These are phyloP conservation scores for Ophiostoma piceae DNA, from an alignment of 2,329 filamentous ascomycete genomes.

Conservation along the genomic window DNA sequence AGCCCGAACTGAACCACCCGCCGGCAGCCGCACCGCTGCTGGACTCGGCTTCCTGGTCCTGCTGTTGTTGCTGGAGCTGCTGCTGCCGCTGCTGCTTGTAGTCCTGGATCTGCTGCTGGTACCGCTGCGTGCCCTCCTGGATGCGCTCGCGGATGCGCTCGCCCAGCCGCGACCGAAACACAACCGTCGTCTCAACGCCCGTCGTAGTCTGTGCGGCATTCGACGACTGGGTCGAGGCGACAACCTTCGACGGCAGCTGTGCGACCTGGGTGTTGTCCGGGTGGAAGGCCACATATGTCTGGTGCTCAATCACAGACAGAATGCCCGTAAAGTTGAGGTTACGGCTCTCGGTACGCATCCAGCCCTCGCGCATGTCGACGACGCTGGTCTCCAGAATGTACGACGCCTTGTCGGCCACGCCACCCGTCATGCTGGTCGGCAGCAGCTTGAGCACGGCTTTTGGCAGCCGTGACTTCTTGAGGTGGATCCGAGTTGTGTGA, in stretches of 20 bases:
- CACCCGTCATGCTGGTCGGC: conserved; percentile 63
- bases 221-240: background rate
- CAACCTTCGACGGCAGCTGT: conserved; percentile 1
- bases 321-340: conserved; percentile 81
- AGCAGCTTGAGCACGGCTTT: conserved; percentile 69
- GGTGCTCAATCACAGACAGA: conserved; percentile 70
- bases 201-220: conserved; percentile 44
- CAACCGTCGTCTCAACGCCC: conserved; percentile 67
- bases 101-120: conserved; percentile 29
- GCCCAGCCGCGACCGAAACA: conserved; percentile 66
- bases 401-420: conserved; percentile 61
- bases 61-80: conserved; percentile 27
- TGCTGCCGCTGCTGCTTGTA: conserved; percentile 27
- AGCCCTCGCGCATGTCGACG: conserved; percentile 72
- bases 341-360: conserved; percentile 75
- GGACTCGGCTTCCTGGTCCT: background rate
- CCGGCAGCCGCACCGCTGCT: background rate
- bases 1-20: conserved; percentile 40
- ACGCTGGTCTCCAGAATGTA: conserved; percentile 78
- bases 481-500: conserved; percentile 71
- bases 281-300: conserved; percentile 54
- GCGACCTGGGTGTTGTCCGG: conserved; percentile 9
- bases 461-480: conserved; percentile 76
- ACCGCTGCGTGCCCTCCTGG: conserved; percentile 38
- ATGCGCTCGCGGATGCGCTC: conserved; percentile 54